A percentile compares a stretch with the other conserved stretches of the same genome.
Evolutionary conservation across 2,329 filamentous ascomycete genomes (phyloP).

Genomic region (Kalmusia sp.): DNA sequence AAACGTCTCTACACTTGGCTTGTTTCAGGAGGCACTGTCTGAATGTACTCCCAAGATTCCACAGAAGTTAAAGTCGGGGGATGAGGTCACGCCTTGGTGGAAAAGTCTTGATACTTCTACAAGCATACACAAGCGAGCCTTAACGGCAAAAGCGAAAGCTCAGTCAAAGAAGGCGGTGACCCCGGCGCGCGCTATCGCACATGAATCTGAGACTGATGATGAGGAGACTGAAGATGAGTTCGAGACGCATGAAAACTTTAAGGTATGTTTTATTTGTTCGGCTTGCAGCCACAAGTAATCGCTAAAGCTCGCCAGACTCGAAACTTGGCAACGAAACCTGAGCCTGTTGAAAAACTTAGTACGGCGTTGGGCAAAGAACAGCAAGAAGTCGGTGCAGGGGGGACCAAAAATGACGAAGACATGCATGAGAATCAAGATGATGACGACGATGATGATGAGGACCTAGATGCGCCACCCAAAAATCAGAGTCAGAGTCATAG

Average conservation of each 20-base stretch:
- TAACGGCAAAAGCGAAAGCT: conserved; percentile 15
- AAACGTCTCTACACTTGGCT: conserved; percentile 34
- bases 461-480: conserved; percentile 45
- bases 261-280: conserved; percentile 23
- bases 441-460: conserved; percentile 46
- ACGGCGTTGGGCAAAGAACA: not conserved
- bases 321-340: not conserved
- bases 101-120: conserved; percentile 20
- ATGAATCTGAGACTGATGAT: conserved; percentile 24
- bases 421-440: conserved; percentile 17
- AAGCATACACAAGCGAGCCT: conserved; percentile 11
- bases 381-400: conserved; percentile 16
- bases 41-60: conserved; percentile 37
- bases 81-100: conserved; percentile 31
- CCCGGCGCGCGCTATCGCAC: conserved; percentile 7
- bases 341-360: not conserved
- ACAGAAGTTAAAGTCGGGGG: conserved; percentile 24
- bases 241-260: conserved; percentile 42
- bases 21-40: conserved; percentile 43
- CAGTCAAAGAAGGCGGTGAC: conserved; percentile 8
- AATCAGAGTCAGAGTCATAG: conserved; percentile 19
- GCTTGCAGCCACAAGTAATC: not conserved
- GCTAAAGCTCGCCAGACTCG: conserved; percentile 20
- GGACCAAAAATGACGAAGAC: conserved; percentile 44
- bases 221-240: conserved; percentile 47